A percentile compares a stretch with the other conserved stretches of the same genome.
Evolutionary conservation across 441 rosid genomes (phyloP).

Genomic region (Macaranga tanarius): DNA sequence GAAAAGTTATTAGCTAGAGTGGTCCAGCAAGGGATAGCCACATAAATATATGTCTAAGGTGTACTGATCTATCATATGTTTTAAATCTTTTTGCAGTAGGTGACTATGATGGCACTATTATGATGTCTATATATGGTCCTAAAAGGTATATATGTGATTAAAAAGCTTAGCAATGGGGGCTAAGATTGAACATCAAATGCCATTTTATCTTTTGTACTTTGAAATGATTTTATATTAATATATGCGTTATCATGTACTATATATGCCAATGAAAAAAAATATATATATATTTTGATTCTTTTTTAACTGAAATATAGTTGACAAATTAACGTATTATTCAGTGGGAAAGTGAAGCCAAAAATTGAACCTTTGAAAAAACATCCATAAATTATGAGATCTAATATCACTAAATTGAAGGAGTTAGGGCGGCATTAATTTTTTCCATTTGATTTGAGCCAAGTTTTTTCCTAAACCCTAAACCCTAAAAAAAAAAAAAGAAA

Average conservation of each 20-base stretch:
- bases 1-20: not conserved
- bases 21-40: not conserved
- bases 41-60: not conserved
- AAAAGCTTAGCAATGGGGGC: not conserved
- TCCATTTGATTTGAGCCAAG: no score
- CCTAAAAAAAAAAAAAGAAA: no score
- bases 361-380: no score
- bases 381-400: no score
- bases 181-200: not conserved
- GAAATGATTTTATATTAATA: not conserved
- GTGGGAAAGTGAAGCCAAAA: no score
- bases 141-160: not conserved
- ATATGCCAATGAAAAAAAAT: no score
- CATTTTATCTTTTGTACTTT: not conserved
- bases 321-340: no score
- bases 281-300: no score
- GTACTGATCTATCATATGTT: not conserved
- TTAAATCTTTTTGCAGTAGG: not conserved
- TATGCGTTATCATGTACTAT: not conserved
- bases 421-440: no score
- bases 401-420: no score
- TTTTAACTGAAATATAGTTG: no score
- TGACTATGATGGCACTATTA: conserved; percentile 3
- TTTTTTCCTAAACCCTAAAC: no score
- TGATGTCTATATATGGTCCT: conserved; percentile 18